Evolutionary conservation across 306 rosid species (phyloP), one percentile per base, ranked within the genome.

Genomic region (Myrica gale): DNA sequence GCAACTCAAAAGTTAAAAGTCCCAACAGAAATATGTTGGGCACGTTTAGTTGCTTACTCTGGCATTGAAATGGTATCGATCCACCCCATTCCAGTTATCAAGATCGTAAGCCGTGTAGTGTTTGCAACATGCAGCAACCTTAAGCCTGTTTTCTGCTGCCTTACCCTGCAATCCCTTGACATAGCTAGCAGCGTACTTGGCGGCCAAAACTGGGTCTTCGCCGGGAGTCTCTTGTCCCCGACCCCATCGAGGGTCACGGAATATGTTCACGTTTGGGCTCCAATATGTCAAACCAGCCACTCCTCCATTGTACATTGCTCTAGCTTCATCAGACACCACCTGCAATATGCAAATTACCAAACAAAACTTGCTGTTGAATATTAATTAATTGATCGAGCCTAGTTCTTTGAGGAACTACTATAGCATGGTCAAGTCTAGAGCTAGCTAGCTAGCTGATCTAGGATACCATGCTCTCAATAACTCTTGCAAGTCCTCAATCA

Each of bases 231-330:
- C 97, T 75, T 94, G 98, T 7, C 97, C 98, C 0, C 97, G 83
- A 2, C 98, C 98, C 98, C 98, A 94, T 32, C 98, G 86, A 0
- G 98, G 98, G 82, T 94, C 98, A 5, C 97, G 87, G 15, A 92
- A 87, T 52, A 94, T 89, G 88, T 94, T 92, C 76, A 94, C 98
- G 13, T 94, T 94, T 0, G 97, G 98, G 76, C 98, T 94, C 97
- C 98, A 94, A 68, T 79, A 92, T 0, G 98, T 94, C 73, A 94
- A 83, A 1, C 98, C 97, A 5, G 95, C 97, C 4, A 17, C 51
- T 10, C 97, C 98, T 46, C 93, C 98, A 5, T 94, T 92, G 87
- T 90, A 92, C 96, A 94, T 94, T 1, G 98, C 98, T 68, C 98
- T 87, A 46, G 97, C 98, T 81, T 94, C 97, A 66, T 94, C 97